phyloP scores from a whole-genome alignment of 495 filamentous ascomycete genomes.

The Penicillium malachiteum region DNA sequence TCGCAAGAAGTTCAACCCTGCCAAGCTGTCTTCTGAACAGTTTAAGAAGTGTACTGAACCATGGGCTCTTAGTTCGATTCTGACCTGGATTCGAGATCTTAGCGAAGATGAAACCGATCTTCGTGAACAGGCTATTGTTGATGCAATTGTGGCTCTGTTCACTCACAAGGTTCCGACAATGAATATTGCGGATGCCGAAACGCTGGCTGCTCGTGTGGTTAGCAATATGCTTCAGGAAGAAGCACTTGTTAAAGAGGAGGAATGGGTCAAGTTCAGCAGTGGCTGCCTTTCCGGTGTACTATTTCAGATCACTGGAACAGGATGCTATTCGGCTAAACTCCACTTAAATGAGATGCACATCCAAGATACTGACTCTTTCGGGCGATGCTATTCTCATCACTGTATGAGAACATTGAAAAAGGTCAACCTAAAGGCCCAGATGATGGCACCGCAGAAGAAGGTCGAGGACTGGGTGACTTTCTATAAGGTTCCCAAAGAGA shows the following conservation, averaged over 20 bases:
- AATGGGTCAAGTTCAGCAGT: slow-evolving; percentile 91
- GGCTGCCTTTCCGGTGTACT: slow-evolving; percentile 81
- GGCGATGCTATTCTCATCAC: slow-evolving; percentile 90
- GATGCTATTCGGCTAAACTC: slow-evolving; percentile 83
- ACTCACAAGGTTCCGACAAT: slow-evolving; percentile 97
- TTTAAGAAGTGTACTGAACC: slow-evolving; percentile 85
- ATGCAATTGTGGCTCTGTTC: slow-evolving; percentile 86
- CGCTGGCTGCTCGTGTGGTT: slow-evolving; percentile 75
- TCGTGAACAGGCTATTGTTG: slow-evolving; percentile 74
- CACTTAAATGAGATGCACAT: slow-evolving; percentile 81
- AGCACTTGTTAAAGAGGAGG: slow-evolving; percentile 83
- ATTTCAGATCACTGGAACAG: slow-evolving; percentile 88
- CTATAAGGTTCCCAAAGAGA: slow-evolving; percentile 80
- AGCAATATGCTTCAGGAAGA: slow-evolving; percentile 76
- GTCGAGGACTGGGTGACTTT: slow-evolving; percentile 87
- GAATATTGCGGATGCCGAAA: slow-evolving; percentile 97
- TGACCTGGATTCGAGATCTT: slow-evolving; percentile 83
- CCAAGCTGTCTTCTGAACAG: slow-evolving; percentile 81
- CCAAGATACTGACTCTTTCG: slow-evolving; percentile 57
- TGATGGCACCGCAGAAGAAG: slow-evolving; percentile 65
- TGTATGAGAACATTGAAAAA: slow-evolving; percentile 94
- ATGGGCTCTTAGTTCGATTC: slow-evolving; percentile 89
- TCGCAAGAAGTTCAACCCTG: slow-evolving; percentile 77
- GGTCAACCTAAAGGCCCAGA: slow-evolving; percentile 74
- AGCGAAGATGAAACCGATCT: slow-evolving; percentile 83